Conservation (phyloP, 1,284 basidiomycete genomes). For the Porodaedalea pini region DNA sequence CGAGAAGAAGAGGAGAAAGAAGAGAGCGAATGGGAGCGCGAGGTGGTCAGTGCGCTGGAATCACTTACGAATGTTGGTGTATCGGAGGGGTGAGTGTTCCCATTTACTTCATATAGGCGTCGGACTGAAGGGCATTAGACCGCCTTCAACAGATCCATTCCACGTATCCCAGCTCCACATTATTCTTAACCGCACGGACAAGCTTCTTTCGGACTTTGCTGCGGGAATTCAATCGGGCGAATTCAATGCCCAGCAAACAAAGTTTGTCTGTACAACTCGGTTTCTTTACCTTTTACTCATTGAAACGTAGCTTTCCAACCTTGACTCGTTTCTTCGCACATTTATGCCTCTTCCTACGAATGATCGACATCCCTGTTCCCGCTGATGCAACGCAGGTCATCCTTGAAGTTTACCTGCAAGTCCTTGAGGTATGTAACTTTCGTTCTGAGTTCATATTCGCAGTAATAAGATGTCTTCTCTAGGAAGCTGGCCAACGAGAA, state of each 20-base stretch:
- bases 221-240: slow-evolving; percentile 49
- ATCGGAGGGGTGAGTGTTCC: slow-evolving; percentile 51
- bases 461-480: neutral
- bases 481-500: slow-evolving; percentile 76
- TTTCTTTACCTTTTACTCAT: slow-evolving; percentile 4
- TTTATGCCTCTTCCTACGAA: slow-evolving; percentile 85
- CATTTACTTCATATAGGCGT: slow-evolving; percentile 9
- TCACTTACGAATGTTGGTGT: slow-evolving; percentile 49
- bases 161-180: slow-evolving; percentile 84
- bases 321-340: slow-evolving; percentile 93
- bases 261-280: slow-evolving; percentile 46
- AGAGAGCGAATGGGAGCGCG: slow-evolving; percentile 60
- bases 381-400: slow-evolving; percentile 78
- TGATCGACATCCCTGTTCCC: slow-evolving; percentile 74
- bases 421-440: slow-evolving; percentile 64
- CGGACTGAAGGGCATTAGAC: slow-evolving; percentile 36
- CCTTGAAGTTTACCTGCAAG: slow-evolving; percentile 84
- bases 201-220: slow-evolving; percentile 73
- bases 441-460: neutral
- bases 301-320: slow-evolving; percentile 49
- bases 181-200: slow-evolving; percentile 71
- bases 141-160: slow-evolving; percentile 76
- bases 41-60: slow-evolving; percentile 51
- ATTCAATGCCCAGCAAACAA: slow-evolving; percentile 47
- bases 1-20: slow-evolving; percentile 41